Evolutionary conservation across 495 filamentous ascomycete genomes (phyloP), one percentile per base, ranked within the genome.

Genomic region (Penicillium simplicissimum): DNA sequence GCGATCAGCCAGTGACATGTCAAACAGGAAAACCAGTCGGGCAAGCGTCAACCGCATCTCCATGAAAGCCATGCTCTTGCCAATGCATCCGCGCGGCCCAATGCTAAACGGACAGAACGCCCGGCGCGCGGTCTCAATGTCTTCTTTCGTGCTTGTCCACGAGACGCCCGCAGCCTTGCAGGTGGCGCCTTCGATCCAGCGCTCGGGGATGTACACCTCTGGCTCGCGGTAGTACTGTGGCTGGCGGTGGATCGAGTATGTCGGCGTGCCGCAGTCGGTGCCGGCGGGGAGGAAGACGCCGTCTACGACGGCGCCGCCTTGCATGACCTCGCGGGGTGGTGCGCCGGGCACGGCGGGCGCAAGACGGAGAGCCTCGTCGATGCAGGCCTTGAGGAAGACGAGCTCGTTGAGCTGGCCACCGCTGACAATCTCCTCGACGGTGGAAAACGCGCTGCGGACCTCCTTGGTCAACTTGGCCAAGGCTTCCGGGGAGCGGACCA

Each of bases 351-450:
- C 85, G 0, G 88, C 79, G 4, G 88, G 88, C 0, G 84, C 79
- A 25, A 90, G 74, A 21, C 88, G 82, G 71, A 91, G 78, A 0
- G 86, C 77, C 61, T 92, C 89, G 57, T 89, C 82, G 45, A 88
- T 76, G 61, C 85, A 87, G 10, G 85, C 87, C 51, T 81, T 80
- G 2, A 88, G 74, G 58, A 84, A 89, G n/a, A 66, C 54, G 48
- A 84, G 81, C 14, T 76, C 69, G 21, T 72, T 76, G 8, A 90
- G 67, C 8, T 68, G 62, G 4, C 79, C 68, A 10, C 86, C 84
- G 14, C 71, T 73, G 8, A 79, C 67, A 56, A 90, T 89, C 1
- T 87, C 80, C 35, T 84, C 82, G 3, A 82, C 78, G n/a, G 71
- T 61, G 1, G 43, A 61, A 62, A 89, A 90, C 1, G 73, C 70